phyloP scores from a whole-genome alignment of 768 basidiomycete species.

The Harrya chromipes region DNA sequence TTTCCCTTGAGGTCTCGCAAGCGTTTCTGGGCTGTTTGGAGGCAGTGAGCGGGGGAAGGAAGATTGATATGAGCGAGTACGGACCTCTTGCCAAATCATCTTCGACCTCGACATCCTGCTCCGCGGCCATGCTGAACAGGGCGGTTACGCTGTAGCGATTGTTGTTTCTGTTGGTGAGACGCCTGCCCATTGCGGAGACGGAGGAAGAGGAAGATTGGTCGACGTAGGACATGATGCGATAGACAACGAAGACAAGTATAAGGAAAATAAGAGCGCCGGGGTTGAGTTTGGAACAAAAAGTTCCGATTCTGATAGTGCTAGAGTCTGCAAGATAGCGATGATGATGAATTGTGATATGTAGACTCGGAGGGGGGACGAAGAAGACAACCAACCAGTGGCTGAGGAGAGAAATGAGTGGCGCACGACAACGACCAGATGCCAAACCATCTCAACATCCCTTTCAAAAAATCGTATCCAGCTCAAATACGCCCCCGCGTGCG shows the following conservation, averaged over 20 bases:
- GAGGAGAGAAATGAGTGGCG: conserved; percentile 14
- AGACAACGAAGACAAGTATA: background rate
- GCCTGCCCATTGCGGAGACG: conserved; percentile 62
- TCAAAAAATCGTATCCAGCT: conserved; percentile 64
- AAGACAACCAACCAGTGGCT: conserved; percentile 12
- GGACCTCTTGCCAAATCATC: conserved; percentile 92
- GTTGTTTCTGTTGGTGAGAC: conserved; percentile 88
- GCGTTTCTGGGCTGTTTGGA: conserved; percentile 85
- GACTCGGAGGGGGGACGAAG: conserved; percentile 7
- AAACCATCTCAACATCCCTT: conserved; percentile 71
- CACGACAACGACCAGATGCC: conserved; percentile 48
- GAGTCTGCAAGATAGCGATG: background rate
- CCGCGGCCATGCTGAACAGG: conserved; percentile 95
- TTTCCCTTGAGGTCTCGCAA: conserved; percentile 93
- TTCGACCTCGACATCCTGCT: conserved; percentile 97
- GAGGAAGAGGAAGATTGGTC: conserved; percentile 65
- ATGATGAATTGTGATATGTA: background rate
- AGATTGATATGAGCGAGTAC: conserved; percentile 21
- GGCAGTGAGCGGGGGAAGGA: background rate
- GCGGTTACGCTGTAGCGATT: conserved; percentile 96
- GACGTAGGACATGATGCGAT: conserved; percentile 51
- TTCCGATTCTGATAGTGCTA: background rate
- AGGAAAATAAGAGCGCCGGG: background rate
- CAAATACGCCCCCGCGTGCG: conserved; percentile 55
- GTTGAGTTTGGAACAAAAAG: conserved; percentile 9